Conservation (phyloP, 129 eudicot species). For the Artemisia tridentata region DNA sequence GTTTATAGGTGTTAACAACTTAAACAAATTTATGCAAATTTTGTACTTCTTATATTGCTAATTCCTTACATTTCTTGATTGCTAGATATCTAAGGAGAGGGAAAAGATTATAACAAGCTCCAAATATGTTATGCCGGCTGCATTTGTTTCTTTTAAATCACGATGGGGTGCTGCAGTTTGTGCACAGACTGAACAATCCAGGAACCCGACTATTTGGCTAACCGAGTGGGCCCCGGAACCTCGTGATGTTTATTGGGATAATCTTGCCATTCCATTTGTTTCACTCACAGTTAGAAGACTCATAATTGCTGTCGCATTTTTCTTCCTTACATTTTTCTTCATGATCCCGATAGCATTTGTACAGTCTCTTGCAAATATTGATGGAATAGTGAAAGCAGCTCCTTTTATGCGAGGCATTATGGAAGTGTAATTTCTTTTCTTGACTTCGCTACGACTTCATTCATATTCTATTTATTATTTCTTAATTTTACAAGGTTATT, state of each 20-base stretch:
- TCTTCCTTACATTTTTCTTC: constrained; percentile 91
- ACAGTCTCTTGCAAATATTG: constrained; percentile 79
- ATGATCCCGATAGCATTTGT: constrained; percentile 78
- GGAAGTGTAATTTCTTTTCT: constrained; percentile 54
- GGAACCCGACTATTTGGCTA: constrained; percentile 83
- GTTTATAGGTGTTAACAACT: neutral
- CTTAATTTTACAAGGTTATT: neutral
- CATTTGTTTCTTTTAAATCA: constrained; percentile 81
- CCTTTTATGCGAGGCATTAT: constrained; percentile 58
- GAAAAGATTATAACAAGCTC: constrained; percentile 48
- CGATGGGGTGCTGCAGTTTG: constrained; percentile 97
- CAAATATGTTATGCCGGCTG: constrained; percentile 64
- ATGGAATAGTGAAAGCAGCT: constrained; percentile 63
- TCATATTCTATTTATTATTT: constrained; percentile 2
- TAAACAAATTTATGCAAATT: neutral
- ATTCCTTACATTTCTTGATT: constrained; percentile 6
- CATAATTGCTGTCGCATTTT: constrained; percentile 59
- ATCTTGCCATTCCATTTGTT: constrained; percentile 79
- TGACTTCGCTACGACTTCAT: neutral
- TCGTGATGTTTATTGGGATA: constrained; percentile 86
- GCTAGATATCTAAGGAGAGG: constrained; percentile 63
- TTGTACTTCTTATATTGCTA: neutral
- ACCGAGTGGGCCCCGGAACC: constrained; percentile 98
- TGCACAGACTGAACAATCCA: constrained; percentile 84
- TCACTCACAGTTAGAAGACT: constrained; percentile 75